Conservation (phyloP, 805 yeast genomes). For the Tetrapisispora arboricola region DNA sequence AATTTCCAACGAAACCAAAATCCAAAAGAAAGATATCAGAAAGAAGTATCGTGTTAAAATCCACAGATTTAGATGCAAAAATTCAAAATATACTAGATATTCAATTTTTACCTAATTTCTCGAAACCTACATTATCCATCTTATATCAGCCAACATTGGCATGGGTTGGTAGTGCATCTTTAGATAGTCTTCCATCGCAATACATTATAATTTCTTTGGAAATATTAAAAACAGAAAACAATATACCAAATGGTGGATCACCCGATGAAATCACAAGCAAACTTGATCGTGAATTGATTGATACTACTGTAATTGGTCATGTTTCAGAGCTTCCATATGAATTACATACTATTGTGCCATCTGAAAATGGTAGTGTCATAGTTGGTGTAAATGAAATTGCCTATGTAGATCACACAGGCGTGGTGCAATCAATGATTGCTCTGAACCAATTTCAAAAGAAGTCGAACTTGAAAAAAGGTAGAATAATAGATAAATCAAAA, state of each 20-base stretch:
- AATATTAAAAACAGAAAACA: slow-evolving; percentile 18
- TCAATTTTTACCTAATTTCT: slow-evolving; percentile 60
- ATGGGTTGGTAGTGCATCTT: slow-evolving; percentile 56
- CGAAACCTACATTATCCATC: slow-evolving; percentile 74
- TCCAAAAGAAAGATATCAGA: slow-evolving; percentile 5
- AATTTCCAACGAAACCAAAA: slow-evolving; percentile 5
- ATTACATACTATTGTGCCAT: slow-evolving; percentile 50
- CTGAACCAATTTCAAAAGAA: slow-evolving; percentile 28
- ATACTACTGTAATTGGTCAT: slow-evolving; percentile 50
- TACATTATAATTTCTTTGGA: slow-evolving; percentile 41
- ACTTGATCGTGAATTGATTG: slow-evolving; percentile 2
- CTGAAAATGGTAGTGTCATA: slow-evolving; percentile 53
- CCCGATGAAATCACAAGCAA: slow-evolving; percentile 20
- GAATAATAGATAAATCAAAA: slow-evolving; percentile 34
- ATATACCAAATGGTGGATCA: background rate
- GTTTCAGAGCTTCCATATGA: slow-evolving; percentile 66
- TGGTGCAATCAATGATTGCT: slow-evolving; percentile 27
- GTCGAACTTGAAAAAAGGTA: slow-evolving; percentile 38
- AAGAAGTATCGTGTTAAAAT: slow-evolving; percentile 47
- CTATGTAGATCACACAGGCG: slow-evolving; percentile 61
- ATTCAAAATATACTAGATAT: slow-evolving; percentile 59
- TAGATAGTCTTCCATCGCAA: slow-evolving; percentile 15
- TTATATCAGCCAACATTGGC: slow-evolving; percentile 47
- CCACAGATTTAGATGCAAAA: slow-evolving; percentile 44
- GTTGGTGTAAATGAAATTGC: slow-evolving; percentile 70